A percentile compares a stretch with the other conserved stretches of the same genome.
Conservation (phyloP, 129 eudicot species). For the Cynara cardunculus region DNA sequence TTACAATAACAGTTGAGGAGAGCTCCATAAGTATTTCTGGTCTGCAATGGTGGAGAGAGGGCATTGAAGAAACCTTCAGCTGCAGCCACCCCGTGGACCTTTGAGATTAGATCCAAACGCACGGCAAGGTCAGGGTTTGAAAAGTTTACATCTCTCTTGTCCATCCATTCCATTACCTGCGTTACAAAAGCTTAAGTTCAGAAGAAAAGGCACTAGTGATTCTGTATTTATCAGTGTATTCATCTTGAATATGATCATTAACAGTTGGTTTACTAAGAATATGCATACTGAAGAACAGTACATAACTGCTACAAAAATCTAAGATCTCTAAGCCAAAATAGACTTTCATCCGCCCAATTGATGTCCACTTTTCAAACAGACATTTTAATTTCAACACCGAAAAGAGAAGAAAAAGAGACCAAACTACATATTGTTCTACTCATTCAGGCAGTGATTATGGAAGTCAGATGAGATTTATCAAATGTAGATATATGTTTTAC, state of each 20-base stretch:
- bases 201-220: background rate
- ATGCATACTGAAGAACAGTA: background rate
- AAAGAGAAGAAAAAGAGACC: background rate
- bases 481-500: background rate
- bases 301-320: background rate
- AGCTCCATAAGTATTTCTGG: conserved; percentile 52
- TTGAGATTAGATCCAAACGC: conserved; percentile 56
- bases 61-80: conserved; percentile 64
- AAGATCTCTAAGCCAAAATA: background rate
- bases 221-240: background rate
- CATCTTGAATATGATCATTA: background rate
- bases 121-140: conserved; percentile 43
- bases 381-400: background rate
- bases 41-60: conserved; percentile 46
- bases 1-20: conserved; percentile 70
- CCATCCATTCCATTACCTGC: conserved; percentile 95
- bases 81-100: conserved; percentile 55
- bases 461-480: background rate
- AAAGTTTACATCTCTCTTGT: conserved; percentile 34
- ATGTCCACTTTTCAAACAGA: background rate
- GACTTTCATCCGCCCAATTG: background rate
- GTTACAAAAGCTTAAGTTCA: background rate
- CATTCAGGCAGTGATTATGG: background rate
- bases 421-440: background rate
- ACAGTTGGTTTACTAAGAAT: background rate